A percentile compares a stretch with the other conserved stretches of the same genome.
Evolutionary conservation across 352 stramenopile species (phyloP).

Genomic region (Globisporangium alternatum): DNA sequence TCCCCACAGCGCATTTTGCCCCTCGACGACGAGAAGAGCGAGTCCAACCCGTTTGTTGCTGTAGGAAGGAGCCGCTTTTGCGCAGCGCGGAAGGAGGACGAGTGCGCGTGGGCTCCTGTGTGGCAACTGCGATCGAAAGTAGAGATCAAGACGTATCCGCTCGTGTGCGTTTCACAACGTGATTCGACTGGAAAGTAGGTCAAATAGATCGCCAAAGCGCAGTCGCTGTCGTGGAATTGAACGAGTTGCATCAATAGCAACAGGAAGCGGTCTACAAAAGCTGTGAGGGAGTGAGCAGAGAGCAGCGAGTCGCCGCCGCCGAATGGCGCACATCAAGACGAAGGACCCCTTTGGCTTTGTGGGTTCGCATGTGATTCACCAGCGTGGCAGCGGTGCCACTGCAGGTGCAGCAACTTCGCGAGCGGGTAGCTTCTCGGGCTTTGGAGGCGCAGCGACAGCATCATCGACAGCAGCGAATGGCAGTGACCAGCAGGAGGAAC

Average conservation of each 20-base stretch:
- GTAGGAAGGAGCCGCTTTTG: not conserved
- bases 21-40: not conserved
- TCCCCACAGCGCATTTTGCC: not conserved
- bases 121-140: not conserved
- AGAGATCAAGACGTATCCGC: not conserved
- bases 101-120: not conserved
- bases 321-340: conserved; percentile 32
- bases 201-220: not conserved
- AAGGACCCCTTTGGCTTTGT: conserved; percentile 65
- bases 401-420: not conserved
- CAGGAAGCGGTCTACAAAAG: not conserved
- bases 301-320: not conserved
- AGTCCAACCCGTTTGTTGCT: not conserved
- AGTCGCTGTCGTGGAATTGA: not conserved
- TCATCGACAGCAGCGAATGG: not conserved
- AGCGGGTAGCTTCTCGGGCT: not conserved
- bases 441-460: conserved; percentile 6
- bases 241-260: not conserved
- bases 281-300: not conserved
- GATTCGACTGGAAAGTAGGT: not conserved
- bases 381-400: not conserved
- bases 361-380: conserved; percentile 52
- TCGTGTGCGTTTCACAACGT: not conserved
- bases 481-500: conserved; percentile 24
- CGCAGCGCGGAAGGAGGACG: not conserved